Evolutionary conservation across 2,329 filamentous ascomycete genomes (phyloP).

Genomic region (Clonostachys rosea): DNA sequence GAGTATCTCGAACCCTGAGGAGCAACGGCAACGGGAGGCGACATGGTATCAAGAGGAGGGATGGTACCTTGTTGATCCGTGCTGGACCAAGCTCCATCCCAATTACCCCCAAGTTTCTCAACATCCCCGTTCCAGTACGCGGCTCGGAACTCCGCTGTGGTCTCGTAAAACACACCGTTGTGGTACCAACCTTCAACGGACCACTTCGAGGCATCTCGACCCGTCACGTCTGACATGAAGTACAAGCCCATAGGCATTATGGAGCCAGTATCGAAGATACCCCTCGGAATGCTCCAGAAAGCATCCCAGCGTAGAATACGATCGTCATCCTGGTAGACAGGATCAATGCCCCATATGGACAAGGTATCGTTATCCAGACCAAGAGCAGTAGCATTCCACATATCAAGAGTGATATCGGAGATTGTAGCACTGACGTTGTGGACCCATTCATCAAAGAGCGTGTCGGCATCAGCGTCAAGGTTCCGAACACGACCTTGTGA

Average conservation of each 20-base stretch:
- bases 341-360: slow-evolving; percentile 34
- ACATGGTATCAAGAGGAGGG: slow-evolving; percentile 2
- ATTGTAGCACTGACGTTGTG: not conserved
- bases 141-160: slow-evolving; percentile 38
- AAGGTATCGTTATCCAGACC: slow-evolving; percentile 35
- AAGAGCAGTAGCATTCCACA: slow-evolving; percentile 26
- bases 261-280: slow-evolving; percentile 32
- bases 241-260: slow-evolving; percentile 39
- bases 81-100: slow-evolving; percentile 40
- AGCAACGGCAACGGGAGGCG: slow-evolving; percentile 5
- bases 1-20: slow-evolving; percentile 1
- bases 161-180: slow-evolving; percentile 44
- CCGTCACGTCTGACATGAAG: slow-evolving; percentile 40
- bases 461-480: too few relatives aligned
- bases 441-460: not conserved
- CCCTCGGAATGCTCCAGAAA: slow-evolving; percentile 31
- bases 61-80: slow-evolving; percentile 32
- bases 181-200: slow-evolving; percentile 48
- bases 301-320: slow-evolving; percentile 40
- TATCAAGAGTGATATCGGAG: not conserved
- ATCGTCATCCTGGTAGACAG: slow-evolving; percentile 31
- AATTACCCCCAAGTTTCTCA: slow-evolving; percentile 23
- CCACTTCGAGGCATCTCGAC: slow-evolving; percentile 46
- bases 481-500: slow-evolving; percentile 7
- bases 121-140: slow-evolving; percentile 35